Evolutionary conservation across 129 eudicot species (phyloP).

Genomic region (Apium graveolens): DNA sequence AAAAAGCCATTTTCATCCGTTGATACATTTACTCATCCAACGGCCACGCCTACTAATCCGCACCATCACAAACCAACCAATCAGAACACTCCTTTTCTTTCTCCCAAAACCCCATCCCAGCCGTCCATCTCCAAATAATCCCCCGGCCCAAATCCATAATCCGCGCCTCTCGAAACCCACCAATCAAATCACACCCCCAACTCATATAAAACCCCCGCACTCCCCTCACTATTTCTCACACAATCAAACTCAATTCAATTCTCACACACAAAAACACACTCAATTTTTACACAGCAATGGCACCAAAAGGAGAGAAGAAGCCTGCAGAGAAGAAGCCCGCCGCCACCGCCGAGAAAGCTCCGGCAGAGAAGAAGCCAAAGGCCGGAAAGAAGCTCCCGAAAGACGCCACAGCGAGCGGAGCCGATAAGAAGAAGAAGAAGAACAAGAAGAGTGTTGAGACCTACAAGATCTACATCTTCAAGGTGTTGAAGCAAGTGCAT

Average conservation of each 20-base stretch:
- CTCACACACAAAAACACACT: neutral
- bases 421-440: constrained; percentile 1
- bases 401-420: neutral
- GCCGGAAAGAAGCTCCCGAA: constrained; percentile 5
- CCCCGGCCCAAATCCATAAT: neutral
- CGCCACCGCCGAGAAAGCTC: constrained; percentile 6
- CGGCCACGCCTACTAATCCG: neutral
- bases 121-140: neutral
- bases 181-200: constrained; percentile 4
- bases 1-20: no score
- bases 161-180: neutral
- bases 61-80: neutral
- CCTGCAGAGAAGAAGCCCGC: constrained; percentile 5
- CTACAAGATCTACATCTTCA: constrained; percentile 4
- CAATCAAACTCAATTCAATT: neutral
- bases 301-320: constrained; percentile 12
- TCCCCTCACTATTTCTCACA: neutral
- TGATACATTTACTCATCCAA: neutral
- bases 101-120: neutral
- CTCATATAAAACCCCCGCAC: neutral
- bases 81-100: neutral
- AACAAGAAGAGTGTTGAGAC: constrained; percentile 5
- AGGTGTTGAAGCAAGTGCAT: constrained; percentile 2
- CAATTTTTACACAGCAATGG: neutral
- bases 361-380: constrained; percentile 8